These are phyloP conservation scores for Yamadazyma pseudoaaseri DNA, from an alignment of 1,139 yeast species.

Conservation along the genomic window DNA sequence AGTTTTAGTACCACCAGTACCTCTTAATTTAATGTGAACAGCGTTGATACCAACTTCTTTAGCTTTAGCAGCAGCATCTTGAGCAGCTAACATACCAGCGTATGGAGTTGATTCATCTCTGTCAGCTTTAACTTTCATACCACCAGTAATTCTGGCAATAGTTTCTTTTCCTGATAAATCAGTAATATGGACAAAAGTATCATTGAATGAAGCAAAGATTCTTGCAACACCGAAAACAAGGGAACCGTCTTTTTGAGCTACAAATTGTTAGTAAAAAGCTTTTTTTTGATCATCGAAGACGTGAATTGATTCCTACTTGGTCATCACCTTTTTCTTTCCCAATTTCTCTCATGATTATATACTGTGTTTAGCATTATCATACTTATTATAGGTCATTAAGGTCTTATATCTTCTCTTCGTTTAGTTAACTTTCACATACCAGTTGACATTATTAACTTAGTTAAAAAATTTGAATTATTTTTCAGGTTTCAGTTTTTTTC, in stretches of 20 bases:
- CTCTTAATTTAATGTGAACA: constrained; percentile 99
- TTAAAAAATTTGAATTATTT: constrained; percentile 14
- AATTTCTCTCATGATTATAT: too few relatives aligned
- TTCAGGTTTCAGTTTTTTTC: constrained; percentile 13
- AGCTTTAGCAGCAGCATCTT: constrained; percentile 98
- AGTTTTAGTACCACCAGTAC: constrained; percentile 99
- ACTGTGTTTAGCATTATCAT: too few relatives aligned
- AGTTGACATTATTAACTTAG: constrained; percentile 28
- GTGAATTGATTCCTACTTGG: not conserved
- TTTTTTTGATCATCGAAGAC: not conserved
- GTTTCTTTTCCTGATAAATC: constrained; percentile 99
- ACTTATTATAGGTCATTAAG: too few relatives aligned
- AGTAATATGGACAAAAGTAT: constrained; percentile 99
- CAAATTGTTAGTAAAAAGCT: constrained; percentile 13
- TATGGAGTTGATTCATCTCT: constrained; percentile 99
- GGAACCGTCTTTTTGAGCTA: constrained; percentile 50
- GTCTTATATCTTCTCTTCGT: too few relatives aligned
- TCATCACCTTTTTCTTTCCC: not conserved
- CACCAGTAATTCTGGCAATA: constrained; percentile 99
- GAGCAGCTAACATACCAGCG: constrained; percentile 99
- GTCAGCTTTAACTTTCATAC: constrained; percentile 99
- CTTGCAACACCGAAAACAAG: constrained; percentile 99
- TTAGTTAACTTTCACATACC: constrained; percentile 24
- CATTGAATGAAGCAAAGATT: constrained; percentile 99
- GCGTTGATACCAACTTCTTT: constrained; percentile 99